Evolutionary conservation across 805 yeast genomes (phyloP).

Genomic region (Lipomyces sp.): DNA sequence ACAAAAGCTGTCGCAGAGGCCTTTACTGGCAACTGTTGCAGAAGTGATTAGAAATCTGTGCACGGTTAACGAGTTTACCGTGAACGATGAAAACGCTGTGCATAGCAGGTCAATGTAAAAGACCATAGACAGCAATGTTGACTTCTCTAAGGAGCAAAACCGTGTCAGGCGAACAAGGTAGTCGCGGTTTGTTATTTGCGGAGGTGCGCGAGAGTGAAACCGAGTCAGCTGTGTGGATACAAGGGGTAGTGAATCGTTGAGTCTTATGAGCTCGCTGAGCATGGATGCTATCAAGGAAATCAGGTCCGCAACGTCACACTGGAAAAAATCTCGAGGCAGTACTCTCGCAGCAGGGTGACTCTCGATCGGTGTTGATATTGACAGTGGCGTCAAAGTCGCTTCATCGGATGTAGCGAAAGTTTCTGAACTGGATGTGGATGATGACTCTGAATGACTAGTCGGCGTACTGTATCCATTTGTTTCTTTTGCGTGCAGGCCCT

Average conservation of each 20-base stretch:
- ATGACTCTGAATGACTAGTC: no score
- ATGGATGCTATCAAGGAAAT: slow-evolving; percentile 72
- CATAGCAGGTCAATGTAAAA: slow-evolving; percentile 86
- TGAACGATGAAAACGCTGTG: slow-evolving; percentile 71
- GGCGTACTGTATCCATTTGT: no score
- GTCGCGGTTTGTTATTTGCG: slow-evolving; percentile 74
- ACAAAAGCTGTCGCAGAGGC: slow-evolving; percentile 89
- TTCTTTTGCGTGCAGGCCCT: no score
- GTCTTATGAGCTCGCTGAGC: slow-evolving; percentile 67
- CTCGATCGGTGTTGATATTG: no score
- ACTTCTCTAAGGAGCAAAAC: slow-evolving; percentile 80
- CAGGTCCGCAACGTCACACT: slow-evolving; percentile 67
- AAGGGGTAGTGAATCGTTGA: slow-evolving; percentile 59
- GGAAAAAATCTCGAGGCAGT: slow-evolving; percentile 54
- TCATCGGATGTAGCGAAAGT: not conserved
- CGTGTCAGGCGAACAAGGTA: slow-evolving; percentile 74
- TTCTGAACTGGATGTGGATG: no score
- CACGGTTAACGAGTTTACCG: slow-evolving; percentile 85
- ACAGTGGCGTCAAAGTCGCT: not conserved
- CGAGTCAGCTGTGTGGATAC: slow-evolving; percentile 57
- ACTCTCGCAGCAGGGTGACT: no score
- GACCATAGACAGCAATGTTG: slow-evolving; percentile 75
- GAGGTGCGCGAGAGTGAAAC: slow-evolving; percentile 92
- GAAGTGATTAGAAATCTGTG: slow-evolving; percentile 89
- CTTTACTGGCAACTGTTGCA: slow-evolving; percentile 85